Conservation (phyloP, 768 basidiomycete genomes). For the Agrocybe praecox region DNA sequence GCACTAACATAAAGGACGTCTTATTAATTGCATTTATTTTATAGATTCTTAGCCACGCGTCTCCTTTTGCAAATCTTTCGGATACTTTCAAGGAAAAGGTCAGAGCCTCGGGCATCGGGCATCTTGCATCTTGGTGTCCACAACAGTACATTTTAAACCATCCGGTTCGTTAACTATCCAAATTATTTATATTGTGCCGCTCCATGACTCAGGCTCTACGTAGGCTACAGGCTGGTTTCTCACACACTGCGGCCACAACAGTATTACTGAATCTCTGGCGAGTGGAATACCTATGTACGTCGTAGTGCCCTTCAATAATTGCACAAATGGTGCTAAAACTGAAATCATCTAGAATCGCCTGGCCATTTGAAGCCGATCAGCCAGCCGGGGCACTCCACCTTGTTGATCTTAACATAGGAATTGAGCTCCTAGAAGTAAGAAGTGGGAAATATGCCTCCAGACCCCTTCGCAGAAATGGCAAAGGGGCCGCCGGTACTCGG, state of each 20-base stretch:
- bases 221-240: conserved; percentile 18
- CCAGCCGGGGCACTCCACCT: conserved; percentile 9
- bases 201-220: too few relatives aligned
- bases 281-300: conserved; percentile 14
- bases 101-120: background rate
- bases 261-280: conserved; percentile 12
- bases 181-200: too few relatives aligned
- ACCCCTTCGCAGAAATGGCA: conserved; percentile 2
- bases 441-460: conserved; percentile 4
- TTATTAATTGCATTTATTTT: background rate
- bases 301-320: background rate
- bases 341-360: conserved; percentile 7
- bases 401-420: conserved; percentile 7
- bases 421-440: conserved; percentile 11
- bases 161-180: background rate
- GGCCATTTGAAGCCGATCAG: conserved; percentile 15
- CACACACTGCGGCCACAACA: conserved; percentile 14
- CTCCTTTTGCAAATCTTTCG: background rate
- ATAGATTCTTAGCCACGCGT: background rate
- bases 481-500: conserved; percentile 4
- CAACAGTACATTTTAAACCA: conserved; percentile 7
- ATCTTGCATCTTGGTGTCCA: background rate
- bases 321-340: background rate
- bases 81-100: background rate
- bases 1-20: background rate